Evolutionary conservation across 768 basidiomycete genomes (phyloP).

Genomic region (Hygrophorus russula): DNA sequence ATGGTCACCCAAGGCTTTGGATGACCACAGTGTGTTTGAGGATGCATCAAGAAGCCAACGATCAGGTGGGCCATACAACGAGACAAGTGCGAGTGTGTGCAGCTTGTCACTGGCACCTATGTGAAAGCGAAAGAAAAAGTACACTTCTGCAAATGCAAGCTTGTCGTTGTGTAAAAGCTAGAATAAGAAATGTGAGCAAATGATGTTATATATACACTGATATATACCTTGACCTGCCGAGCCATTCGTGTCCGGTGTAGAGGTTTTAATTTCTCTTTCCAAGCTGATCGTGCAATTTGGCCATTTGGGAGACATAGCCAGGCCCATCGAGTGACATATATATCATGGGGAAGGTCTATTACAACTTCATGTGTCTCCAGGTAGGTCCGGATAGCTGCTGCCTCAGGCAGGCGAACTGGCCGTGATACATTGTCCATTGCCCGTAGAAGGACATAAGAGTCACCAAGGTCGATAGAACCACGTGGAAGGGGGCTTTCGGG

Average conservation of each 20-base stretch:
- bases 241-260: background rate
- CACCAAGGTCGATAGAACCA: constrained; percentile 1
- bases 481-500: constrained; percentile 11
- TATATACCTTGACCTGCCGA: constrained; percentile 2
- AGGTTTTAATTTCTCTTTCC: constrained; percentile 9
- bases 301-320: constrained; percentile 14
- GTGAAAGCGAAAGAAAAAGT: background rate
- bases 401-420: background rate
- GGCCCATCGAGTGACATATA: constrained; percentile 11
- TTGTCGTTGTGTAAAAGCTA: too few species aligned
- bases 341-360: too few species aligned
- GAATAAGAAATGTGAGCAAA: too few species aligned
- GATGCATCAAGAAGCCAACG: background rate
- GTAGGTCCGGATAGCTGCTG: background rate
- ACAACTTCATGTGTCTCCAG: background rate
- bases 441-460: background rate
- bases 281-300: constrained; percentile 12
- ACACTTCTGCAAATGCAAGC: too few species aligned
- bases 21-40: background rate
- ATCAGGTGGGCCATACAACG: background rate
- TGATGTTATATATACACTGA: background rate
- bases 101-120: background rate
- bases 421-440: constrained; percentile 1
- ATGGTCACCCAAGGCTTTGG: background rate
- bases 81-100: background rate